phyloP scores from a whole-genome alignment of 345 rosid species.

The Populus ilicifolia region DNA sequence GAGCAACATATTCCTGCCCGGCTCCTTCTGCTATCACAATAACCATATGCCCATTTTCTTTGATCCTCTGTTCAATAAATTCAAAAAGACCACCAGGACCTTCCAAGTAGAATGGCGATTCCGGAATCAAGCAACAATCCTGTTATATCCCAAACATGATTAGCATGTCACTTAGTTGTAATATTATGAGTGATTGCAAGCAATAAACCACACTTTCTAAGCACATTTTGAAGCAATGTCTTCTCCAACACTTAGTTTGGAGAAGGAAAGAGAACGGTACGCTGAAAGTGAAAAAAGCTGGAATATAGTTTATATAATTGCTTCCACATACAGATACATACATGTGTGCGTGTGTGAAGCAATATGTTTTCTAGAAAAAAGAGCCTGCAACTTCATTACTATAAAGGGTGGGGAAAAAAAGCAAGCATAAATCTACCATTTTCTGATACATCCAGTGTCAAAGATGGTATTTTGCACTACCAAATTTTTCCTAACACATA shows the following conservation, averaged over 20 bases:
- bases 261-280: not conserved
- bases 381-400: not conserved
- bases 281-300: too few species aligned
- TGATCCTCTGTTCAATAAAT: conserved; percentile 65
- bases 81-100: conserved; percentile 87
- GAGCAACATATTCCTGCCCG: conserved; percentile 77
- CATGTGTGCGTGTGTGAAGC: too few species aligned
- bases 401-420: too few species aligned
- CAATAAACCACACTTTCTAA: not conserved
- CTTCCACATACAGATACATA: too few species aligned
- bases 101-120: conserved; percentile 88
- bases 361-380: not conserved
- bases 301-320: too few species aligned
- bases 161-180: not conserved
- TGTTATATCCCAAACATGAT: conserved; percentile 37
- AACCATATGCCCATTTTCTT: conserved; percentile 78
- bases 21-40: conserved; percentile 96
- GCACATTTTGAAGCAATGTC: not conserved
- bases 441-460: not conserved
- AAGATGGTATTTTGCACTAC: not conserved
- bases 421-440: not conserved
- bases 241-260: not conserved
- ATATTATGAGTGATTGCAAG: not conserved
- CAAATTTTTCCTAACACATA: not conserved
- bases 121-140: conserved; percentile 99